A percentile compares a stretch with the other conserved stretches of the same genome.
These are phyloP conservation scores for Begonia masoniana DNA, from an alignment of 306 rosid species.

Conservation along the genomic window DNA sequence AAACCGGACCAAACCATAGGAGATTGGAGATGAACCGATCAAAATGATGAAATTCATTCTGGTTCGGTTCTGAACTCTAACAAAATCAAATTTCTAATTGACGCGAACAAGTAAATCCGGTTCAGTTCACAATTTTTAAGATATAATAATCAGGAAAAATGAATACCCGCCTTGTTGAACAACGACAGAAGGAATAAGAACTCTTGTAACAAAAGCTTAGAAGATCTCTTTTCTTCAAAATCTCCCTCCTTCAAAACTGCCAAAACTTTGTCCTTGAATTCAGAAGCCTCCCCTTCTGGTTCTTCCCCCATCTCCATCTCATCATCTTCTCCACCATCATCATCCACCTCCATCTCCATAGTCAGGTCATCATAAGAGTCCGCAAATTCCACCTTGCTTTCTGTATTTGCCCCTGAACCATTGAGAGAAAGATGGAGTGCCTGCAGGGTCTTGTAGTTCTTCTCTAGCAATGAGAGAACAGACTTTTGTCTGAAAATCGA, in stretches of 20 bases:
- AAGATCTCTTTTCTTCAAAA: slow-evolving; percentile 78
- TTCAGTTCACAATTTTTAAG: too few relatives aligned
- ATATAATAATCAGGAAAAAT: too few relatives aligned
- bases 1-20: too few relatives aligned
- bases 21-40: too few relatives aligned
- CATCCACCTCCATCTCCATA: slow-evolving; percentile 14
- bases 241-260: slow-evolving; percentile 60
- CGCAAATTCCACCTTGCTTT: slow-evolving; percentile 20
- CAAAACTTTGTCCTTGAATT: slow-evolving; percentile 66
- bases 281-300: slow-evolving; percentile 42
- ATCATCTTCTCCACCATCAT: not conserved
- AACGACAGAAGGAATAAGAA: slow-evolving; percentile 58
- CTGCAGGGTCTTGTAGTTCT: slow-evolving; percentile 64
- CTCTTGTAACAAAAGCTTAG: slow-evolving; percentile 68
- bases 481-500: slow-evolving; percentile 72
- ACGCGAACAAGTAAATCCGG: too few relatives aligned
- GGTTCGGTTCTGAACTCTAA: too few relatives aligned
- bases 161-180: not conserved
- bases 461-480: slow-evolving; percentile 63
- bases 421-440: slow-evolving; percentile 33
- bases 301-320: slow-evolving; percentile 43
- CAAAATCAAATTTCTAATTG: too few relatives aligned
- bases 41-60: too few relatives aligned
- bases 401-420: slow-evolving; percentile 20
- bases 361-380: slow-evolving; percentile 24